Conservation (phyloP, 805 yeast species). For the Suhomyces sp. region DNA sequence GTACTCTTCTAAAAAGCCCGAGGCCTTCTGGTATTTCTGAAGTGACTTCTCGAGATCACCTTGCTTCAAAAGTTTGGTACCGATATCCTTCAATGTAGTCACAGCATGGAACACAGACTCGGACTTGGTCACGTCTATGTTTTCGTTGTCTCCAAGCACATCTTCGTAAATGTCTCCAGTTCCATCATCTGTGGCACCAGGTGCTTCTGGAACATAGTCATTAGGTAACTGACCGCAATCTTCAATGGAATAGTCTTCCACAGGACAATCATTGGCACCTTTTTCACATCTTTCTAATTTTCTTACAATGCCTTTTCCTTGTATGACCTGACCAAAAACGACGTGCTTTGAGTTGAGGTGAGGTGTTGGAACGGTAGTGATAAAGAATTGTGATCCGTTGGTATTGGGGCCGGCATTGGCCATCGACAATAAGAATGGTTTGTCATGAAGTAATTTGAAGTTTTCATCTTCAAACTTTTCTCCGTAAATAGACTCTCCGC, state of each 20-base stretch:
- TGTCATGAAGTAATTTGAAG: conserved; percentile 70
- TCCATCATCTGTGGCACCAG: conserved; percentile 59
- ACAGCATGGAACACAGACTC: conserved; percentile 67
- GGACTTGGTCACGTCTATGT: conserved; percentile 57
- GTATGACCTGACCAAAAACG: conserved; percentile 85
- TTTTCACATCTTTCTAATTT: conserved; percentile 71
- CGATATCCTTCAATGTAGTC: conserved; percentile 66
- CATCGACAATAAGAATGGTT: conserved; percentile 90
- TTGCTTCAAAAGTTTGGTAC: conserved; percentile 69
- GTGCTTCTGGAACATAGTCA: conserved; percentile 52
- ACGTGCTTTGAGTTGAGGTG: conserved; percentile 96
- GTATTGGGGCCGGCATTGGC: conserved; percentile 96
- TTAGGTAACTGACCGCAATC: conserved; percentile 76
- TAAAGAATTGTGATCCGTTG: conserved; percentile 93
- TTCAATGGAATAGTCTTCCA: conserved; percentile 62
- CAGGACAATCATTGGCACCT: conserved; percentile 67
- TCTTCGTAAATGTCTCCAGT: conserved; percentile 85
- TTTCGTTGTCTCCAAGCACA: conserved; percentile 68
- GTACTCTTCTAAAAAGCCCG: conserved; percentile 64
- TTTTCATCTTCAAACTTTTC: conserved; percentile 84
- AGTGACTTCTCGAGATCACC: conserved; percentile 57
- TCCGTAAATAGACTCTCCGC: conserved; percentile 46
- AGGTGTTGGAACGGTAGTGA: conserved; percentile 90
- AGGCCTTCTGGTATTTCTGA: conserved; percentile 71
- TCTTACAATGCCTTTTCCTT: conserved; percentile 78